Evolutionary conservation across 495 filamentous ascomycete species (phyloP).

Genomic region (Penicillium fimorum): DNA sequence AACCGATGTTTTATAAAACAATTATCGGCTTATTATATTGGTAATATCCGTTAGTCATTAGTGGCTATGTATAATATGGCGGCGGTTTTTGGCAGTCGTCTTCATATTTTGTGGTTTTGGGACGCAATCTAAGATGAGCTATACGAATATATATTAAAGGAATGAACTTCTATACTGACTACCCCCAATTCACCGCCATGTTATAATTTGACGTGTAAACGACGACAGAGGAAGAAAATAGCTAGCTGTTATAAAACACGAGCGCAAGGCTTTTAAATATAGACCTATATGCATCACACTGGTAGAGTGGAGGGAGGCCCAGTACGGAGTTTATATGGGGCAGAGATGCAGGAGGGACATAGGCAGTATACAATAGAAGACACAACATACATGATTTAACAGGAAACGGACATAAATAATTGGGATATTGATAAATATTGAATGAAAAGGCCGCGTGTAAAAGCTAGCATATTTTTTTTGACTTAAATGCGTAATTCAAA

Average conservation of each 20-base stretch:
- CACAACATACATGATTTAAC: background rate
- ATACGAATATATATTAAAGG: background rate
- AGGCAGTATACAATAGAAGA: background rate
- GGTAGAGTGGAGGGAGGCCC: background rate
- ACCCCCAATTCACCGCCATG: background rate
- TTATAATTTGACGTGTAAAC: background rate
- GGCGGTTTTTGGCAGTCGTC: background rate
- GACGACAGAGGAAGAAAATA: background rate
- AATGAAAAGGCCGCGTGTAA: conserved; percentile 1
- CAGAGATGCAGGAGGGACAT: background rate
- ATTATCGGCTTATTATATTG: background rate
- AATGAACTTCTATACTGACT: background rate
- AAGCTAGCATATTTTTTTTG: conserved; percentile 36
- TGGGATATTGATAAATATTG: background rate
- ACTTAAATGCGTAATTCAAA: conserved; percentile 30
- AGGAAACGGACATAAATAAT: background rate
- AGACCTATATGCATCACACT: background rate
- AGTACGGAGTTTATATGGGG: background rate
- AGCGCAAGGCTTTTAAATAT: background rate
- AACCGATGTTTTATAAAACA: background rate
- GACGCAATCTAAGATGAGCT: background rate
- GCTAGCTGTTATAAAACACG: background rate
- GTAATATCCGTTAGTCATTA: background rate
- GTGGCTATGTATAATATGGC: background rate
- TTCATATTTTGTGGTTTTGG: background rate